Evolutionary conservation across 1,284 basidiomycete genomes (phyloP), one percentile per base, ranked within the genome.

Genomic region (Leccinum pachyderme): DNA sequence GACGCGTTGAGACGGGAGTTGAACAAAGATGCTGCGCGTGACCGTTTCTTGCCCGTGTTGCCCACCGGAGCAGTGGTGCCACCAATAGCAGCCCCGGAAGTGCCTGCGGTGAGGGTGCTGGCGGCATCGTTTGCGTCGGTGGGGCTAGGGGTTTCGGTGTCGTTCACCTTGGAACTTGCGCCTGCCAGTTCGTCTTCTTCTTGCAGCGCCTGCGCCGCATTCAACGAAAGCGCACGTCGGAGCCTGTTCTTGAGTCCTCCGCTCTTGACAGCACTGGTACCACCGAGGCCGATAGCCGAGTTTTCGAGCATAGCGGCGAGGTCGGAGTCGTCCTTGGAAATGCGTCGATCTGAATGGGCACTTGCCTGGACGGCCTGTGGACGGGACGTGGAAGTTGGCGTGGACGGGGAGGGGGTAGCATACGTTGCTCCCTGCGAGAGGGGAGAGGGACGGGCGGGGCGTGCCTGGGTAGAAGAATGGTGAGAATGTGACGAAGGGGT

Each of bases 1-100:
- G 91, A 94, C 49, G 90, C 88, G 72, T 99, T 98, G 66, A 94
- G 77, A 62, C 91, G 87, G 61, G 90, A 87, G 73, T 95, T 96
- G 81, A 99, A 95, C 60, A 96, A 71, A 43, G 79, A 83, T 13
- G 82, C 80, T 49, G 89, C 82, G 11, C 86, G 81, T 45, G 81
- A 80, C 65, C 82, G 84, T 73, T 89, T 89, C 75, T 86, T 87
- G 45, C 41, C 49, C 2, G 60, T 76, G 4, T 81, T 80, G 22
- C 79, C 48, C 22, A 79, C 49, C 2, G 55, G 79, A 22, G 70
- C 69, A 31, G 28, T 28, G n/a, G 45, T 59, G n/a, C 5, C 51
- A 5, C 27, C 57, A 24, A 22, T 53, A 39, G 57, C n/a, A 4
- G 61, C 33, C 0, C 48, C 64, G 6, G 28, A 45, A 15, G 57